These are phyloP conservation scores for Trichosporon faecale DNA, from an alignment of 1,284 basidiomycete genomes.

Conservation along the genomic window DNA sequence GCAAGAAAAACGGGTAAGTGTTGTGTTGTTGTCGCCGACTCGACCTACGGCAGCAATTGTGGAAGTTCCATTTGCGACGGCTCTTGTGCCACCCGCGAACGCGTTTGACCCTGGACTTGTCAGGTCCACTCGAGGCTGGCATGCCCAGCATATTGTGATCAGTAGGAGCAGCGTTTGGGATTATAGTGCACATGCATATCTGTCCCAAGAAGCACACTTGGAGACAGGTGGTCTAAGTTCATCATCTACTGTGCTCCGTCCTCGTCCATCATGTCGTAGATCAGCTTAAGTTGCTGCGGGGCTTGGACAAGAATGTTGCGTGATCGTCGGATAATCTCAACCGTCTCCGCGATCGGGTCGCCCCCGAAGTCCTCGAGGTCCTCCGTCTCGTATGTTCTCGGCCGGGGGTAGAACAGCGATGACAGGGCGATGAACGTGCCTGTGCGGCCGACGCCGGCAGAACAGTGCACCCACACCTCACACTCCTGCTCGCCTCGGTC, in stretches of 20 bases:
- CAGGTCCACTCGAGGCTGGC: background rate
- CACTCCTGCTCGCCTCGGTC: slow-evolving; percentile 27
- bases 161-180: no score
- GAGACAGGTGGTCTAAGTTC: background rate
- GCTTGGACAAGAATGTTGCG: slow-evolving; percentile 42
- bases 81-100: no score
- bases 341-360: slow-evolving; percentile 33
- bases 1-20: background rate
- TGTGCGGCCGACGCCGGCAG: slow-evolving; percentile 48
- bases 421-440: slow-evolving; percentile 46
- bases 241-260: background rate
- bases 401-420: slow-evolving; percentile 27
- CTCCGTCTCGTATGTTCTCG: background rate
- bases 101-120: background rate
- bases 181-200: background rate
- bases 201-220: background rate
- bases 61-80: background rate
- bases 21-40: no score
- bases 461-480: slow-evolving; percentile 51
- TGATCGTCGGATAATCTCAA: slow-evolving; percentile 43
- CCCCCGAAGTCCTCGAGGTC: background rate
- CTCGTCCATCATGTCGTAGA: slow-evolving; percentile 20
- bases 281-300: slow-evolving; percentile 35
- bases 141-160: no score
- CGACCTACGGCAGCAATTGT: background rate